Percentiles rank a stretch among this genome's conserved stretches.
Evolutionary conservation across 179 eudicot species (phyloP).

Genomic region (Drosera spatulata): DNA sequence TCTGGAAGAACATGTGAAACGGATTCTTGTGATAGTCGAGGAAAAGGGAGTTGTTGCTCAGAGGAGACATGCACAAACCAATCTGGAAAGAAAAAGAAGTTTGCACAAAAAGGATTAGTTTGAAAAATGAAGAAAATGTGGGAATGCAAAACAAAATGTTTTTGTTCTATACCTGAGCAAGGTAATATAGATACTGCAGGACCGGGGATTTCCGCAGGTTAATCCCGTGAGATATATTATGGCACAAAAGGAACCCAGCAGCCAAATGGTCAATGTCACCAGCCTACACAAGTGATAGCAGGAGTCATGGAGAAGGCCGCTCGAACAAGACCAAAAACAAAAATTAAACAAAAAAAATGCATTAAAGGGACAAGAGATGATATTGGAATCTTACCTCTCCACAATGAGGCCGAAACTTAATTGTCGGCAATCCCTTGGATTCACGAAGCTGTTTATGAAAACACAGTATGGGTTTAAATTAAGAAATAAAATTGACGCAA

Average conservation of each 20-base stretch:
- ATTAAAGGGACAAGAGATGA: slow-evolving; percentile 2
- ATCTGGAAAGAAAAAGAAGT: slow-evolving; percentile 25
- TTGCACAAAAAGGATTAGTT: not conserved
- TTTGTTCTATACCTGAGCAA: slow-evolving; percentile 53
- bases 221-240: slow-evolving; percentile 78
- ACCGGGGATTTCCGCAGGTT: slow-evolving; percentile 69
- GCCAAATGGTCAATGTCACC: slow-evolving; percentile 82
- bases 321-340: not conserved
- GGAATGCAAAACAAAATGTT: too few relatives aligned
- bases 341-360: too few relatives aligned
- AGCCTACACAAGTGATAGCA: slow-evolving; percentile 31
- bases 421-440: slow-evolving; percentile 55
- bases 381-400: slow-evolving; percentile 48
- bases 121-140: not conserved
- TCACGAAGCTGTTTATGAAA: slow-evolving; percentile 52
- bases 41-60: slow-evolving; percentile 81
- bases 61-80: slow-evolving; percentile 75
- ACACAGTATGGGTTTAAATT: too few relatives aligned
- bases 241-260: slow-evolving; percentile 71
- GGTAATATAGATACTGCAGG: slow-evolving; percentile 69
- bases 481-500: too few relatives aligned
- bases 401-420: slow-evolving; percentile 75
- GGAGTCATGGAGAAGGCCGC: not conserved
- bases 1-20: slow-evolving; percentile 72
- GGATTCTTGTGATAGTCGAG: slow-evolving; percentile 79